Evolutionary conservation across 2,329 filamentous ascomycete species (phyloP), one percentile per base, ranked within the genome.

Genomic region (Fusarium temperatum): DNA sequence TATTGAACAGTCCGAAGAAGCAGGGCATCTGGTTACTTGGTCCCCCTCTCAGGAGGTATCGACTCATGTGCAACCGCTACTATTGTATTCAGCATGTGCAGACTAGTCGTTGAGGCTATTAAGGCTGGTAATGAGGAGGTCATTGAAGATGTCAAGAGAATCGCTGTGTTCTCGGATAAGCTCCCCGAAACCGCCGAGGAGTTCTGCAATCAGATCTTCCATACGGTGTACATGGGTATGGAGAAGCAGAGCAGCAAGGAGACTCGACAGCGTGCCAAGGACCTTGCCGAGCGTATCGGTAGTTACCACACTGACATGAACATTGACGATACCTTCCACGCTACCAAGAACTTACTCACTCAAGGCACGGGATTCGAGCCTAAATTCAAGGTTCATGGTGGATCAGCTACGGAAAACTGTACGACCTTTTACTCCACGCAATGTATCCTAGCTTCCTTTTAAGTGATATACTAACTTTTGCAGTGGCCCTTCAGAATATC

Each of bases 251-350:
- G 89, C 56, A 90, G 88, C 30, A 83, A 84, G 47, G 92, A 94
- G 72, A 95, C 93, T 1, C 84, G 93, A 15, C 84, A 87, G 53
- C 86, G 94, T 35, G 92, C 94, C 4, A 88, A 88, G 77, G 85
- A 88, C 1, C 85, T 96, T 1, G 80, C 87, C 9, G 78, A 84
- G 8, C 86, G 84, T 9, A 94, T 96, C 59, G 93, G 93, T 7
- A 86, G 89, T 22, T 91, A 94, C 77, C 94, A 96, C 78, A 86
- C 89, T 8, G 89, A 95, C 77, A 84, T 94, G 50, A 89, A 94
- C 77, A 94, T 96, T 64, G 94, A 96, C 78, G 86, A 87, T 4
- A 87, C 91, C 14, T 90, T 91, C 69, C 84, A 88, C 26, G 71
- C 61, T 14, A 71, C 54, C 58, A 89, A 88, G 74, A 86, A 86